Evolutionary conservation across 352 stramenopile species (phyloP), one percentile per base, ranked within the genome.

Genomic region (Pythium periplocum): DNA sequence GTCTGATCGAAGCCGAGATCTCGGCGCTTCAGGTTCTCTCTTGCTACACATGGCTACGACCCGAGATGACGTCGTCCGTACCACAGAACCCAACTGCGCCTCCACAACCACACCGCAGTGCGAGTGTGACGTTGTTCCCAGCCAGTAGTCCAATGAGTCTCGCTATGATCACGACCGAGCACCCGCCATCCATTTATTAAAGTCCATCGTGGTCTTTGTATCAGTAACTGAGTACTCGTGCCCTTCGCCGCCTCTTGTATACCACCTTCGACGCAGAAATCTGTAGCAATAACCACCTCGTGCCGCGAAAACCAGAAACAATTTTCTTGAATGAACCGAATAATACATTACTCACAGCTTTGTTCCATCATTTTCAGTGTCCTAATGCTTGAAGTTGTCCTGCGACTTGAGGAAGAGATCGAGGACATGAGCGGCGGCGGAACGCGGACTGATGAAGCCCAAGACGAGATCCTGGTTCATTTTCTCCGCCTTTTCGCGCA

Each of bases 21-120:
- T 90, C 78, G 46, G 82, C 82, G 34, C 71, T 93, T 32, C 82
- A 93, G 63, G 82, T 93, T 45, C 74, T 93, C 3, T 89, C 75
- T 39, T 88, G 76, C 58, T 87, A 85, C 45, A 75, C 76, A 5
- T 71, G 83, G 59, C 61, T 86, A 9, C 77, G 82, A 54, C 67
- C 17, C 17, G 17, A 26, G 17, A 26, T 26, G 17, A 26, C 17
- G 17, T 26, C 17, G 17, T 26, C 17, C 17, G 17, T 26, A 26
- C 17, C 17, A 26, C 17, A 26, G 17, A 26, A 26, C 17, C 17
- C 17, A 26, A 26, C 17, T 26, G 17, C 17, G 17, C 17, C 17
- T 51, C 55, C 17, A 43, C 55, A 1, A 42, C 43, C 9, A 26
- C 48, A 26, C 2, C 34, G 6, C n/a, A 31, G 31, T 35, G 46